A percentile compares a stretch with the other conserved stretches of the same genome.
phyloP scores from a whole-genome alignment of 2,329 filamentous ascomycete species.

The Spiromastix sp. region DNA sequence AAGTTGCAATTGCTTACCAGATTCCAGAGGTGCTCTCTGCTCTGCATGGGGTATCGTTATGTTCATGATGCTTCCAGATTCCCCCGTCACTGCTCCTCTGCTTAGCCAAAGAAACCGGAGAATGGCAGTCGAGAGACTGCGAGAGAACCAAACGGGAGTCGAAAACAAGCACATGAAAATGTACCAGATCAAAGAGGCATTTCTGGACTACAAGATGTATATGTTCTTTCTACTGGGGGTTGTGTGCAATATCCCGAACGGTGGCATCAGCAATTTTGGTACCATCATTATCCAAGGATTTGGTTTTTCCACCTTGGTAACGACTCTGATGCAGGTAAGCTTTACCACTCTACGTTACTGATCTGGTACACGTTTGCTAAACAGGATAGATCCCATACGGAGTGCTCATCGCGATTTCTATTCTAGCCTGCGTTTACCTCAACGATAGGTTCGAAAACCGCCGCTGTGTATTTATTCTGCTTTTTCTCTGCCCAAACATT shows the following conservation, averaged over 20 bases:
- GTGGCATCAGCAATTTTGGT: slow-evolving; percentile 49
- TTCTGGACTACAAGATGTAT: slow-evolving; percentile 49
- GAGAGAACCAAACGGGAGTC: slow-evolving; percentile 49
- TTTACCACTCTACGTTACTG: not conserved
- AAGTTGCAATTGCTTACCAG: no score
- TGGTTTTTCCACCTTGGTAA: slow-evolving; percentile 44
- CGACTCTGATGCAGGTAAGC: slow-evolving; percentile 41
- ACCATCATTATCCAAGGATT: slow-evolving; percentile 50
- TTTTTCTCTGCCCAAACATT: slow-evolving; percentile 51
- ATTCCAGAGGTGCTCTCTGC: slow-evolving; percentile 40
- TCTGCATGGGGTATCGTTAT: slow-evolving; percentile 50
- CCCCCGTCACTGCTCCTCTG: slow-evolving; percentile 44
- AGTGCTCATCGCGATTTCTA: slow-evolving; percentile 40
- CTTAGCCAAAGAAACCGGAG: slow-evolving; percentile 42
- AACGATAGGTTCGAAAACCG: slow-evolving; percentile 39
- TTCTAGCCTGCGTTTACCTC: slow-evolving; percentile 38
- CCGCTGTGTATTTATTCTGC: slow-evolving; percentile 43
- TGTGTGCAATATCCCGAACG: slow-evolving; percentile 44
- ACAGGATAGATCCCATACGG: slow-evolving; percentile 41
- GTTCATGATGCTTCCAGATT: slow-evolving; percentile 47
- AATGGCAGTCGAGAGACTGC: slow-evolving; percentile 46
- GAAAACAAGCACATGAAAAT: slow-evolving; percentile 48
- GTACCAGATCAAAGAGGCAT: slow-evolving; percentile 46
- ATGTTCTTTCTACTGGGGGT: slow-evolving; percentile 45
- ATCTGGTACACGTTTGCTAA: no score